A percentile compares a stretch with the other conserved stretches of the same genome.
These are phyloP conservation scores for Aspergillus bombycis DNA, from an alignment of 2,329 filamentous ascomycete species.

Conservation along the genomic window DNA sequence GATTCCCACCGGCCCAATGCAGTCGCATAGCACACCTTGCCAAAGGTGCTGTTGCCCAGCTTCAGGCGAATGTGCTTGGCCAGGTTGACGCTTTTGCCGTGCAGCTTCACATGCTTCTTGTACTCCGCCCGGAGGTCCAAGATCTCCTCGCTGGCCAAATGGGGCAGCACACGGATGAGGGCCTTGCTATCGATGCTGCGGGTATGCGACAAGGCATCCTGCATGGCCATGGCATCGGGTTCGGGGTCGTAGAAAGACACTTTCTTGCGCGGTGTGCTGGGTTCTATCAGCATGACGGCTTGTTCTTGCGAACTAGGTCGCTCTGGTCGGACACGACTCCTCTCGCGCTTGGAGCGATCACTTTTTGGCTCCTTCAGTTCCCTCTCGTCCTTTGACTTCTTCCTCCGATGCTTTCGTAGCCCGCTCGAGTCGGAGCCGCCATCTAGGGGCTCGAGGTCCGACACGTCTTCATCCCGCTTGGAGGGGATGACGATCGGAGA, in stretches of 20 bases:
- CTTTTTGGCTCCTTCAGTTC: constrained; percentile 33
- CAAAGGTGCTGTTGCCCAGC: constrained; percentile 62
- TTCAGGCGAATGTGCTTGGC: constrained; percentile 55
- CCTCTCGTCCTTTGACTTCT: constrained; percentile 34
- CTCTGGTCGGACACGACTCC: constrained; percentile 28
- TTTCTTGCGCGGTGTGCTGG: constrained; percentile 57
- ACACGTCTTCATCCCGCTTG: constrained; percentile 58
- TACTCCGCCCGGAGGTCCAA: constrained; percentile 85
- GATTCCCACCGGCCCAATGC: constrained; percentile 89
- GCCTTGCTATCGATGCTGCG: constrained; percentile 69
- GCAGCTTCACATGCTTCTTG: constrained; percentile 78
- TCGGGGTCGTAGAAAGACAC: constrained; percentile 82
- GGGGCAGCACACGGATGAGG: constrained; percentile 81
- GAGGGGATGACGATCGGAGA: constrained; percentile 69
- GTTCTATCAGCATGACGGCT: constrained; percentile 46
- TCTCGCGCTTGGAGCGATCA: constrained; percentile 29
- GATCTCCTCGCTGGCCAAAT: constrained; percentile 83
- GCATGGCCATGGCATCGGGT: constrained; percentile 75
- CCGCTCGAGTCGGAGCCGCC: constrained; percentile 32
- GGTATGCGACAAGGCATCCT: constrained; percentile 70
- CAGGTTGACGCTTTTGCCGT: constrained; percentile 53
- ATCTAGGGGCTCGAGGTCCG: constrained; percentile 52
- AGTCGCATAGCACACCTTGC: constrained; percentile 88
- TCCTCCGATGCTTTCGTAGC: constrained; percentile 30
- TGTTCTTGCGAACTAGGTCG: constrained; percentile 37